Evolutionary conservation across 139 green algal genomes (phyloP).

Genomic region (Tetraselmis chui): DNA sequence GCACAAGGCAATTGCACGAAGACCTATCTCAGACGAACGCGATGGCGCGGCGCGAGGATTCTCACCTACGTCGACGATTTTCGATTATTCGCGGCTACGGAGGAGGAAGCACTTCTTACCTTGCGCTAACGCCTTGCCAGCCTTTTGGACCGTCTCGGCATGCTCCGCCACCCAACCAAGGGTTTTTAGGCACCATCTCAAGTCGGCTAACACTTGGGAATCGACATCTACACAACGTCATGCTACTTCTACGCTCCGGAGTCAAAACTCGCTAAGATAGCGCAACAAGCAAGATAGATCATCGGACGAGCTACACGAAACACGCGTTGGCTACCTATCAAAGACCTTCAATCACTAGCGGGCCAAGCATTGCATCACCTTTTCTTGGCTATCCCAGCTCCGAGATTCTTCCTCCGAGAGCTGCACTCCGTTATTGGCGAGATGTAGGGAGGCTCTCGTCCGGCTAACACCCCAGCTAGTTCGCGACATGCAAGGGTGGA

Average conservation of each 20-base stretch:
- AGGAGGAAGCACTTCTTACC: not conserved
- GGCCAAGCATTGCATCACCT: not conserved
- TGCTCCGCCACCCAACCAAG: not conserved
- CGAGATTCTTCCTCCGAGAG: not conserved
- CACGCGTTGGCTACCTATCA: not conserved
- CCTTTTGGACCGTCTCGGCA: not conserved
- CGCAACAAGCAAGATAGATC: not conserved
- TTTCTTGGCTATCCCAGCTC: not conserved
- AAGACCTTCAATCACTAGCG: not conserved
- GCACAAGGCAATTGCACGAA: not conserved
- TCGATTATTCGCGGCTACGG: not conserved
- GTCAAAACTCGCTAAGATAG: not conserved
- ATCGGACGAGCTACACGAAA: not conserved
- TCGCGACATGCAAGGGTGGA: not conserved
- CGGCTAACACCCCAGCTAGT: not conserved
- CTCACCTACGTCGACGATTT: not conserved
- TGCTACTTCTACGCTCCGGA: not conserved
- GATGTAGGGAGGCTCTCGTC: not conserved
- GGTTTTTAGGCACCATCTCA: not conserved
- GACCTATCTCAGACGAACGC: not conserved
- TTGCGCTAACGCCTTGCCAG: not conserved
- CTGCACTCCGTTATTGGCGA: not conserved
- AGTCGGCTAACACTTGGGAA: not conserved
- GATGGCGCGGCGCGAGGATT: not conserved
- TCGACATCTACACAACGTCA: not conserved